Evolutionary conservation across 306 rosid species (phyloP), one percentile per base, ranked within the genome.

Genomic region (Crataegus laevigata): DNA sequence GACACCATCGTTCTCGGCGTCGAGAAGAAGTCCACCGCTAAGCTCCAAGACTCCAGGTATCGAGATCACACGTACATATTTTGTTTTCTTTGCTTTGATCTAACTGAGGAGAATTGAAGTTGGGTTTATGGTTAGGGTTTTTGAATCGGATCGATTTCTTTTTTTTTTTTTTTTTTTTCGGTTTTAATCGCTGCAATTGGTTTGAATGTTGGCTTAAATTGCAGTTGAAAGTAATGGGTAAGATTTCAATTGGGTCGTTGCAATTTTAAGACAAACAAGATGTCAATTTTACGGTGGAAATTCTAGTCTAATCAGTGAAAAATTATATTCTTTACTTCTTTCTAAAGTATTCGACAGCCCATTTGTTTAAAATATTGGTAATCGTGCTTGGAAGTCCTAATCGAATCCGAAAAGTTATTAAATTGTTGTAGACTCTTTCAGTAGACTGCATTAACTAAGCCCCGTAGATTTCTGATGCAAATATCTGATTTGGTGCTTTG

Each of bases 1-100:
- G 99, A 96, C 57, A 96, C 92, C 79, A 87, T 96, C 73, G 97
- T 96, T 65, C 99, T 96, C 75, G 98, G 99, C 58, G 99, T 96
- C 42, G 99, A 96, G 84, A 96, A 96, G 84, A 96, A 96, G 84
- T 91, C 99, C 77, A 64, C 99, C 15, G 96, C 96, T 45, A 96
- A 92, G 65, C 99, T 96, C 26, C 99, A 92, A 67, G 99, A 96
- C 80, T 84, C 98, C 80, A 91, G 98, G 98, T 85, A 17, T 34
- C 50, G 42, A 68, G 18, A 18, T 54, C 50, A 21, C 2, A 34
- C 32, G 11, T 9, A 28, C 21, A 8, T 24, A 5, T 28, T 26
- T 12, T 17, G 51, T 12, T 55, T 74, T 4, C 8, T 29, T 21
- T 60, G 34, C 7, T 67, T 72, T 79, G 69, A 67, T 66, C 73